A percentile compares a stretch with the other conserved stretches of the same genome.
Conservation (phyloP, 208 protist species). For the Eutreptiella sp. region DNA sequence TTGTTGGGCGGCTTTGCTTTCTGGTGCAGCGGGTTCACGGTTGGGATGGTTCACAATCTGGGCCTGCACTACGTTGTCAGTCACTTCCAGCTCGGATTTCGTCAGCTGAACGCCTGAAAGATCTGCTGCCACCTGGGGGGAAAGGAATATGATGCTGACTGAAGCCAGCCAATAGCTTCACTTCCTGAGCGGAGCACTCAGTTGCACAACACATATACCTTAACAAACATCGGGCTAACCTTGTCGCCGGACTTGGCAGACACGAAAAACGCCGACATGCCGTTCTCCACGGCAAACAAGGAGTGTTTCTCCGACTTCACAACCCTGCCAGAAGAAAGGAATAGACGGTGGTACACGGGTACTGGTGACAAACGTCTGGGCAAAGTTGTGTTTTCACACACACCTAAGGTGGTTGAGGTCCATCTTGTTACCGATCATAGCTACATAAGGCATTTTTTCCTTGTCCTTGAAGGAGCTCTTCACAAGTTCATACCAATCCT, state of each 20-base stretch:
- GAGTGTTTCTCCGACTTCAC: slow-evolving; percentile 61
- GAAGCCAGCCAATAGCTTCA: background rate
- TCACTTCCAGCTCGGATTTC: slow-evolving; percentile 59
- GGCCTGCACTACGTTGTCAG: slow-evolving; percentile 39
- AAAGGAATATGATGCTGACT: slow-evolving; percentile 61
- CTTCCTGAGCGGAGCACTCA: too few relatives aligned
- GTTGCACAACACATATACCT: too few relatives aligned
- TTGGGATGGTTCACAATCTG: slow-evolving; percentile 42
- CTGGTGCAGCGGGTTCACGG: too few relatives aligned
- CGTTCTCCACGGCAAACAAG: slow-evolving; percentile 52
- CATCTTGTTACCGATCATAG: slow-evolving; percentile 79
- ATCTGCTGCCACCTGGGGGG: slow-evolving; percentile 70
- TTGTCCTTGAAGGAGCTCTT: slow-evolving; percentile 21
- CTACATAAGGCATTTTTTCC: slow-evolving; percentile 49
- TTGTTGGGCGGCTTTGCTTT: too few relatives aligned
- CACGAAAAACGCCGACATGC: slow-evolving; percentile 58
- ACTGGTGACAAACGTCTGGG: too few relatives aligned
- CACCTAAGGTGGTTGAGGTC: slow-evolving; percentile 75
- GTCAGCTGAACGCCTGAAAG: slow-evolving; percentile 63
- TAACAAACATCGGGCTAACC: slow-evolving; percentile 35
- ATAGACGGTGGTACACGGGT: too few relatives aligned
- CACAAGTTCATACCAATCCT: slow-evolving; percentile 77
- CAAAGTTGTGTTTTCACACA: too few relatives aligned
- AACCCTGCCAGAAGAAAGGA: too few relatives aligned
- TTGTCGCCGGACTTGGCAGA: slow-evolving; percentile 82